These are phyloP conservation scores for Rhynchospora breviuscula DNA, from an alignment of 176 grass and related monocot genomes.

Conservation along the genomic window DNA sequence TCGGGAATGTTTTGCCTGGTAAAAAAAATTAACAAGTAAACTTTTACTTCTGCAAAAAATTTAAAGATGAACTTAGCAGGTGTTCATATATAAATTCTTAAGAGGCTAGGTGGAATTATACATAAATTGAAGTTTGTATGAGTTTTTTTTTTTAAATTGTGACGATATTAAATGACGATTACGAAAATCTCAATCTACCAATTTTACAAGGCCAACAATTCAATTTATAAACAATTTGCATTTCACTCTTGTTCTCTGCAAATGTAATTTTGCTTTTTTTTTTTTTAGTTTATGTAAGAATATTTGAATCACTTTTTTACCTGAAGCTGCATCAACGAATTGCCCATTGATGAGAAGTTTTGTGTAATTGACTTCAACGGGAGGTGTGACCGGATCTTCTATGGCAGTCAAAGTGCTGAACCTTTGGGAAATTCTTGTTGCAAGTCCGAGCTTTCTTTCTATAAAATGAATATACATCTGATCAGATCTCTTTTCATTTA, in stretches of 20 bases:
- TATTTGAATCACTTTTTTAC: constrained; percentile 17
- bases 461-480: not conserved
- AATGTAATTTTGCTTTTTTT: too few relatives aligned
- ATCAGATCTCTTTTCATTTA: not conserved
- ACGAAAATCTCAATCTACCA: too few relatives aligned
- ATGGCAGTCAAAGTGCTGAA: constrained; percentile 38
- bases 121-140: not conserved
- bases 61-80: not conserved
- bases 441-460: constrained; percentile 36
- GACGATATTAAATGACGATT: too few relatives aligned
- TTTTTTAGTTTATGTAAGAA: not conserved
- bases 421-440: constrained; percentile 24
- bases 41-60: not conserved
- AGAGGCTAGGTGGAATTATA: not conserved
- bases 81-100: not conserved
- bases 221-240: too few relatives aligned
- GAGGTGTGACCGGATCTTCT: constrained; percentile 49
- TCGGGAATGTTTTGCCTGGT: constrained; percentile 72
- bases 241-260: too few relatives aligned
- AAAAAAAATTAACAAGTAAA: not conserved
- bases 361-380: constrained; percentile 60
- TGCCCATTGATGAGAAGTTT: constrained; percentile 72
- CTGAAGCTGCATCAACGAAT: constrained; percentile 71
- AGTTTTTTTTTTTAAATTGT: too few relatives aligned
- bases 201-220: too few relatives aligned